Evolutionary conservation across 2,329 filamentous ascomycete genomes (phyloP).

Genomic region (Alternaria longipes): DNA sequence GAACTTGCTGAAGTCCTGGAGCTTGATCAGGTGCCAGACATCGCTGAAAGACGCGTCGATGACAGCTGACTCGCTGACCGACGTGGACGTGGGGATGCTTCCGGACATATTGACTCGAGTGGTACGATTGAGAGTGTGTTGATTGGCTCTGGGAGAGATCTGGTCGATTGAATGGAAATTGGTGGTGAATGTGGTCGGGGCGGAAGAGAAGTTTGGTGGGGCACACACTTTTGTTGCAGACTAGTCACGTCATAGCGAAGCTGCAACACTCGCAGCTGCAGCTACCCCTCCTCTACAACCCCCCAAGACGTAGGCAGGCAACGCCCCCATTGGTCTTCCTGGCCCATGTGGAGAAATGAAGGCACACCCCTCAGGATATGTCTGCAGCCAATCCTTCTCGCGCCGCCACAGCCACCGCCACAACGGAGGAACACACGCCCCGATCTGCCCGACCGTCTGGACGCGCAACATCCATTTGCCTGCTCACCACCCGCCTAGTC

Average conservation of each 20-base stretch:
- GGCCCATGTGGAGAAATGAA: neutral
- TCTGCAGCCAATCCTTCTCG: conserved; percentile 11
- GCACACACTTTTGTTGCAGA: conserved; percentile 21
- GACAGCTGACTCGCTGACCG: conserved; percentile 72
- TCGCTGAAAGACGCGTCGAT: conserved; percentile 72
- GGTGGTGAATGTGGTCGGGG: conserved; percentile 9
- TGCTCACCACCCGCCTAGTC: conserved; percentile 24
- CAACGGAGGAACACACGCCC: conserved; percentile 31
- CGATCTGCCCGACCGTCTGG: conserved; percentile 22
- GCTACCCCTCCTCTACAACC: conserved; percentile 38
- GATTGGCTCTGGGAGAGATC: conserved; percentile 1
- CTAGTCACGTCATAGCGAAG: conserved; percentile 28
- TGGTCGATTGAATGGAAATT: neutral
- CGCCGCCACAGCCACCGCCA: conserved; percentile 32
- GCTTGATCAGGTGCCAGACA: conserved; percentile 80
- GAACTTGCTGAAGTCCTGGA: conserved; percentile 73
- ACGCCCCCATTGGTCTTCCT: conserved; percentile 2
- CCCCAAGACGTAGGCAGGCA: neutral
- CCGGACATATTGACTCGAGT: conserved; percentile 33
- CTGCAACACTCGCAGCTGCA: conserved; percentile 21
- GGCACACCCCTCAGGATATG: neutral
- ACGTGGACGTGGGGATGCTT: conserved; percentile 71
- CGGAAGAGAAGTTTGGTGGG: conserved; percentile 29
- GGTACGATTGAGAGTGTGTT: conserved; percentile 15
- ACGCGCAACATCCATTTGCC: conserved; percentile 42